Evolutionary conservation across 306 rosid species (phyloP).

Genomic region (apple (Malus domestica)): DNA sequence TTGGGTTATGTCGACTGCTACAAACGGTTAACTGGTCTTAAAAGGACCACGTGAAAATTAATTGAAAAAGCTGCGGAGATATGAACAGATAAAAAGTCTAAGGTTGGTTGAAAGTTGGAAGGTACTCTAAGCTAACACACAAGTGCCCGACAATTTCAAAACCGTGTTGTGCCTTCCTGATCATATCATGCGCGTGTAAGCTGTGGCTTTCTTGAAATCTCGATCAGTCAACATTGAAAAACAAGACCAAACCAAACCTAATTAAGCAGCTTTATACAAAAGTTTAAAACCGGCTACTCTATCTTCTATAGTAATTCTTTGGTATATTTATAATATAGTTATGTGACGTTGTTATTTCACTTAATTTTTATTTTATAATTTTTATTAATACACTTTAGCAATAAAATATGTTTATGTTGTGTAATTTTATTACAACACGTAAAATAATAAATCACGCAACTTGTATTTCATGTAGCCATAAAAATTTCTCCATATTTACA

Average conservation of each 20-base stretch:
- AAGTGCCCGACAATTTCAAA: conserved; percentile 3
- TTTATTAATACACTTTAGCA: neutral
- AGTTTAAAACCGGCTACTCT: neutral
- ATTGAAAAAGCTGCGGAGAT: neutral
- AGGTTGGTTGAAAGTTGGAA: conserved; percentile 7
- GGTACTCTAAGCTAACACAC: neutral
- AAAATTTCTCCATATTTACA: neutral
- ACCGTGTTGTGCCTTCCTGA: conserved; percentile 5
- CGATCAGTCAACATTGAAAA: conserved; percentile 9
- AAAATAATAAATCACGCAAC: neutral
- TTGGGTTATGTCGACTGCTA: neutral
- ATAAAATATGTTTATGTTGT: neutral
- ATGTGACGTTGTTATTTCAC: neutral
- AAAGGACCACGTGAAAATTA: neutral
- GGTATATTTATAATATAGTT: neutral
- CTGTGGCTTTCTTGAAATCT: neutral
- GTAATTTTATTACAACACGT: neutral
- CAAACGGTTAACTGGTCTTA: neutral
- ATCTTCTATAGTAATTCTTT: neutral
- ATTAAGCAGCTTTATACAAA: no score
- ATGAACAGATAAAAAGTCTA: neutral
- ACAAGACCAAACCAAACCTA: neutral
- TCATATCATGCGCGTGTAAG: neutral
- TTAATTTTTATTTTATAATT: neutral
- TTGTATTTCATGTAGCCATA: no score